Conservation (phyloP, 148 eudicot species). For the Polygonum maritimum region DNA sequence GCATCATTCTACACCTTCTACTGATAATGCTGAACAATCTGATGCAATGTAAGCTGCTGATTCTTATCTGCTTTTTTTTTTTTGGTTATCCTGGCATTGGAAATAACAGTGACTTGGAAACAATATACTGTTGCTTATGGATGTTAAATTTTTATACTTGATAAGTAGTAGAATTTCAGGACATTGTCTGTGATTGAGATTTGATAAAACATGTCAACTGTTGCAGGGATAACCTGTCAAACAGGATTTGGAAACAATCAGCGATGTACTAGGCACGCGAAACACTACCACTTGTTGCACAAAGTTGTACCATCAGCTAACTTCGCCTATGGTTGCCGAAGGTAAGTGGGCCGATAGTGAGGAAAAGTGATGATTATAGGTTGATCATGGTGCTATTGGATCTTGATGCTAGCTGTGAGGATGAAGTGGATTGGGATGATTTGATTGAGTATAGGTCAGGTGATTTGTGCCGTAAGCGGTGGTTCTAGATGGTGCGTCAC, state of each 20-base stretch:
- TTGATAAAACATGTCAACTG: not conserved
- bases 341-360: too few relatives aligned
- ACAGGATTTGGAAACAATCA: too few relatives aligned
- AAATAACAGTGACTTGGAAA: not conserved
- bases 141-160: not conserved
- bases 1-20: constrained; percentile 28
- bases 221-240: constrained; percentile 36
- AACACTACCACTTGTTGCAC: too few relatives aligned
- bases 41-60: constrained; percentile 43
- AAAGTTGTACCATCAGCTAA: too few relatives aligned
- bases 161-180: not conserved
- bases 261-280: too few relatives aligned
- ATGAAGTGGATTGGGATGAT: constrained; percentile 33
- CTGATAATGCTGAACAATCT: constrained; percentile 24
- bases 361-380: too few relatives aligned
- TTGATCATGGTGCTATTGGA: constrained; percentile 22
- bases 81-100: not conserved
- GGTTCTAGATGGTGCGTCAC: constrained; percentile 32
- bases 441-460: constrained; percentile 31
- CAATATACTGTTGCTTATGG: not conserved
- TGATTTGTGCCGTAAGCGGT: constrained; percentile 24
- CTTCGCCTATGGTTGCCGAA: too few relatives aligned
- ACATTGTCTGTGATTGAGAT: not conserved
- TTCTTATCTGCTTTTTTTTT: not conserved
- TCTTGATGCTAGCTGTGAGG: constrained; percentile 28